Evolutionary conservation across 257 asterid genomes (phyloP).

Genomic region (Solanum peruvianum): DNA sequence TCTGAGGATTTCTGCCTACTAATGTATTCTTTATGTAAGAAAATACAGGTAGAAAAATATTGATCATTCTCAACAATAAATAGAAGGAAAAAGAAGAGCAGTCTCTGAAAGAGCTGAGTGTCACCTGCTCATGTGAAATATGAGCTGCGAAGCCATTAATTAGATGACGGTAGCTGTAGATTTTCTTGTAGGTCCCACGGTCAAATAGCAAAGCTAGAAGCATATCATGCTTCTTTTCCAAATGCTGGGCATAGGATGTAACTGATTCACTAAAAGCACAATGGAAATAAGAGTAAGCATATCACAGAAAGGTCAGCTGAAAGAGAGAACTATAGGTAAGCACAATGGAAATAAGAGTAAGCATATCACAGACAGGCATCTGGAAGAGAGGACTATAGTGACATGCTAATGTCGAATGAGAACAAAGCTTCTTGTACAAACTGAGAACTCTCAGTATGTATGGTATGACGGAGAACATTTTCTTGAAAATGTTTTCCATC

Average conservation of each 20-base stretch:
- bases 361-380: background rate
- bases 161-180: slow-evolving; percentile 90
- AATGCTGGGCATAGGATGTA: slow-evolving; percentile 59
- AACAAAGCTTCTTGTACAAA: background rate
- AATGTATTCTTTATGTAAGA: slow-evolving; percentile 34
- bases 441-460: background rate
- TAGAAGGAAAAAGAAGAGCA: background rate
- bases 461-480: background rate
- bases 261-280: slow-evolving; percentile 52
- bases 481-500: background rate
- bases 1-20: slow-evolving; percentile 83
- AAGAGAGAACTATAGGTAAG: background rate
- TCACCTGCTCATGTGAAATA: slow-evolving; percentile 85
- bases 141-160: slow-evolving; percentile 93
- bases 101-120: slow-evolving; percentile 9
- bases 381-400: background rate
- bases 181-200: slow-evolving; percentile 63
- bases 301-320: background rate
- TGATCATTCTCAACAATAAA: background rate
- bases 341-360: background rate
- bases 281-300: background rate
- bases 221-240: slow-evolving; percentile 86
- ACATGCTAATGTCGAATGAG: background rate
- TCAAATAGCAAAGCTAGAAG: slow-evolving; percentile 88
- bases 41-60: slow-evolving; percentile 8